phyloP scores from a whole-genome alignment of 257 asterid genomes.

The Fraxinus americana region DNA sequence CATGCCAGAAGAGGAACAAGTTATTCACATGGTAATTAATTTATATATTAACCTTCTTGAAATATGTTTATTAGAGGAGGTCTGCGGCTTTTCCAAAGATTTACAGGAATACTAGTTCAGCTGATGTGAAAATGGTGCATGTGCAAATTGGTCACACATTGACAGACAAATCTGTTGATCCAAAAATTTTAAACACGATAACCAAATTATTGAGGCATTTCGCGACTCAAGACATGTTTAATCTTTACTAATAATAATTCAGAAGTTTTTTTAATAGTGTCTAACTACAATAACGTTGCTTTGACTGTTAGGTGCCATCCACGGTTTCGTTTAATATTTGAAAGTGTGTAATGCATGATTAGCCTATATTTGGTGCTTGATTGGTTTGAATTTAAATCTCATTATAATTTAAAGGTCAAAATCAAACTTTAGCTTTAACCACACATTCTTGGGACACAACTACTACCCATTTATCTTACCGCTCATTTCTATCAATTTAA shows the following conservation, averaged over 20 bases:
- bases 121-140: not conserved
- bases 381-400: too few relatives aligned
- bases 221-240: not conserved
- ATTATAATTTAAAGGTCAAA: too few relatives aligned
- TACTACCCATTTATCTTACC: too few relatives aligned
- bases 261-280: not conserved
- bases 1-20: constrained; percentile 96
- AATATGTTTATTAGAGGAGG: constrained; percentile 13
- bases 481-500: too few relatives aligned
- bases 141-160: not conserved
- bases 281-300: not conserved
- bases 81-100: not conserved
- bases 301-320: not conserved
- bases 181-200: not conserved
- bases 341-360: not conserved
- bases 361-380: not conserved
- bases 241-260: not conserved
- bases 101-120: constrained; percentile 2
- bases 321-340: not conserved
- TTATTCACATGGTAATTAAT: constrained; percentile 61
- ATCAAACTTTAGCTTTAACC: too few relatives aligned
- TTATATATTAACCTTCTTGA: constrained; percentile 15
- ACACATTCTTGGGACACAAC: too few relatives aligned
- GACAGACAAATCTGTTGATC: not conserved
- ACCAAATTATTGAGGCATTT: not conserved